Base-by-base conservation (phyloP, 441 rosid genomes). In the Gossypium gossypioides region DNA sequence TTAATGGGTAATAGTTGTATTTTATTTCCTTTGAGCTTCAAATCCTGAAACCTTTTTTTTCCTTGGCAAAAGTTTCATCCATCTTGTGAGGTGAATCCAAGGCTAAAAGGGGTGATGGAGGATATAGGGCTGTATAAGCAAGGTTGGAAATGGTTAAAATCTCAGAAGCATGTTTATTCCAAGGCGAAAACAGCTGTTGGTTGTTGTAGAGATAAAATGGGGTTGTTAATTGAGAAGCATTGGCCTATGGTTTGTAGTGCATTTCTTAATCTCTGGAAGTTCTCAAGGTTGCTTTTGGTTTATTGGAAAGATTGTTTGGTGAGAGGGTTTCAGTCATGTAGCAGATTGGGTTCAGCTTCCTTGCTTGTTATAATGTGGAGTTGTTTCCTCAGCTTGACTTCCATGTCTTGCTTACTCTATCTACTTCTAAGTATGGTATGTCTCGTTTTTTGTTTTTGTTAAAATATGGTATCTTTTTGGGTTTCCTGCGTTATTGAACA, bases 321-420 rank as follows among this genome's bases (percentile, higher is more conserved):
- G 46, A 89, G 93, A 86, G 99, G 99, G 27, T 86, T 81, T 46
- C 85, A 74, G 13, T 93, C 97, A 15, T 65, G 90, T 22, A 16
- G 89, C 71, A 88, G 82, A 76, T 74, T 96, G 75, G 97, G 98
- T 52, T 90, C 97, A 2, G 91, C 99, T 69, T 86, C 97, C 8
- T 79, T 93, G 87, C 92, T 96, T 57, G 75, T 93, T 73, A 96
- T 96, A 56, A 90, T 96, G 91, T 96, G 99, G 98, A 91, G 97
- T 78, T 91, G 89, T 84, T 96, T 96, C 83, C 95, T 96, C 74
- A 91, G 97, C 82, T 84, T 96, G 77, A 91, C 99, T 78, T 96
- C 99, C 2, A 76, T 90, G 71, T 79, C 94, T 77, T 90, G 94
- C 86, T 77, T 93, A 87, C 73, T 88, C 71, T 96, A 90, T 82